A percentile compares a stretch with the other conserved stretches of the same genome.
Evolutionary conservation across 2,329 filamentous ascomycete genomes (phyloP).

Genomic region (Fusarium napiforme): DNA sequence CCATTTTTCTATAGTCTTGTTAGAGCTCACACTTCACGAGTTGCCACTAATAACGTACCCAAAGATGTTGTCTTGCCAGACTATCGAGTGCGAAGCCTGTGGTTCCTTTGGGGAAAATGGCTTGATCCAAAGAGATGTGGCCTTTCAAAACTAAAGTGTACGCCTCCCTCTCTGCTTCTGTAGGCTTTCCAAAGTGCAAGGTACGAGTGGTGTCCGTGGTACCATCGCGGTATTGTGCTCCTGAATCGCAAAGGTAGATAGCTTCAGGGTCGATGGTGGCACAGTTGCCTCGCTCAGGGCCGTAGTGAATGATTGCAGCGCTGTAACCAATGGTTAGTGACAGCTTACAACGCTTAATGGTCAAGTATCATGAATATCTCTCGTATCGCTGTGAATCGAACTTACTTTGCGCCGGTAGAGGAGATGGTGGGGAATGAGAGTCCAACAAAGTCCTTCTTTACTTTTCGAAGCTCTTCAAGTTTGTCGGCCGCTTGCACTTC

Average conservation of each 20-base stretch:
- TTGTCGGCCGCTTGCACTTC: conserved; percentile 94
- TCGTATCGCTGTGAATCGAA: conserved; percentile 20
- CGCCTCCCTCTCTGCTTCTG: conserved; percentile 83
- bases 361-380: background rate
- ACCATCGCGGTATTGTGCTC: conserved; percentile 94
- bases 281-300: conserved; percentile 84
- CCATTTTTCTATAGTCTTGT: conserved; percentile 64
- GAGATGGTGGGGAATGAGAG: conserved; percentile 97
- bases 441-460: conserved; percentile 81
- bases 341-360: background rate
- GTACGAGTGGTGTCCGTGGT: conserved; percentile 97
- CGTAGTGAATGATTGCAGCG: conserved; percentile 96
- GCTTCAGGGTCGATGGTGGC: conserved; percentile 83
- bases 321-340: conserved; percentile 57
- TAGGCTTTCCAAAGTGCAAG: conserved; percentile 88
- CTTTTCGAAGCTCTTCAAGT: conserved; percentile 78
- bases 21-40: conserved; percentile 13
- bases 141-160: conserved; percentile 97
- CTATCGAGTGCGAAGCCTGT: conserved; percentile 92
- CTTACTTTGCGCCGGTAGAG: conserved; percentile 82
- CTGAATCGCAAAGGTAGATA: conserved; percentile 96
- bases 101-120: conserved; percentile 93
- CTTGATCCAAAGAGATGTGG: conserved; percentile 86
- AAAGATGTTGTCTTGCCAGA: conserved; percentile 89
- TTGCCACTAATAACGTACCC: conserved; percentile 65